phyloP scores from a whole-genome alignment of 164 flowering plant genomes.

The Magnolia kwangsiensis region DNA sequence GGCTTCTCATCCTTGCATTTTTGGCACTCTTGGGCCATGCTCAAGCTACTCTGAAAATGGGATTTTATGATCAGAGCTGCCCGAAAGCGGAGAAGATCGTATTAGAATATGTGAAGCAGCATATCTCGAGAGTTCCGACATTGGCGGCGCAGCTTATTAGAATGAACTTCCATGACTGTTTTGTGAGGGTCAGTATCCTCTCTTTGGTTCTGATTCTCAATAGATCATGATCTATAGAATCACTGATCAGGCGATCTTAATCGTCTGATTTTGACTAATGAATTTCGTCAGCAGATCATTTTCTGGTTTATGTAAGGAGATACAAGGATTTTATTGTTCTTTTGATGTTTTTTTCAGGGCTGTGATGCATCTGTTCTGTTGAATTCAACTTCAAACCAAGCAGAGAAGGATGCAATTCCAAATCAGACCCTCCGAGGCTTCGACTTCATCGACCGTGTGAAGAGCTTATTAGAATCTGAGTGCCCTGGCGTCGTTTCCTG shows the following conservation, averaged over 20 bases:
- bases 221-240: not conserved
- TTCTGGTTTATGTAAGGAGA: too few species aligned
- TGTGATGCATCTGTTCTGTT: constrained; percentile 89
- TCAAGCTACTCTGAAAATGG: constrained; percentile 44
- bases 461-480: constrained; percentile 60
- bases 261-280: too few species aligned
- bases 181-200: constrained; percentile 58
- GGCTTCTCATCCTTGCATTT: constrained; percentile 21
- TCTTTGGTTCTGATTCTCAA: not conserved
- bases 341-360: constrained; percentile 43
- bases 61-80: constrained; percentile 60
- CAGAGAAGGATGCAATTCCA: constrained; percentile 62
- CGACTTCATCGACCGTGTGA: constrained; percentile 71
- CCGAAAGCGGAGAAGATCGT: constrained; percentile 80
- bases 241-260: too few species aligned
- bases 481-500: constrained; percentile 90
- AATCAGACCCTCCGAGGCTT: constrained; percentile 69
- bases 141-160: constrained; percentile 62
- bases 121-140: constrained; percentile 62
- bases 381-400: constrained; percentile 50
- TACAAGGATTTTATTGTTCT: too few species aligned
- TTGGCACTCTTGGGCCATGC: constrained; percentile 26
- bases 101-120: constrained; percentile 44
- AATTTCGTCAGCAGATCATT: too few species aligned
- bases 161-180: constrained; percentile 92